Conservation (phyloP, 2,329 filamentous ascomycete species). For the Epichloe festucae region DNA sequence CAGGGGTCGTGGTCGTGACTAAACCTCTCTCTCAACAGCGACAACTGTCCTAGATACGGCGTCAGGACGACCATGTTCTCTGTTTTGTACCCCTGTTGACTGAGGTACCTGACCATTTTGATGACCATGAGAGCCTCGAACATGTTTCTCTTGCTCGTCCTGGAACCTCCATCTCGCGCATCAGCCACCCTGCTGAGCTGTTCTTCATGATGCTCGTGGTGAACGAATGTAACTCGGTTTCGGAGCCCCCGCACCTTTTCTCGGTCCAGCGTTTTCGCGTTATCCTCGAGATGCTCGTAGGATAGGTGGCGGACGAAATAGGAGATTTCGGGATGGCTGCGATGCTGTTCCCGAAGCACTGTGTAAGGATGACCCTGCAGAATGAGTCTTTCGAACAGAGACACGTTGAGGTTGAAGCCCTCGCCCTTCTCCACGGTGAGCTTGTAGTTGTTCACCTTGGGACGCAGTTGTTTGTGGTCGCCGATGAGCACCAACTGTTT, state of each 20-base stretch:
- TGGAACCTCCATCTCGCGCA: conserved; percentile 32
- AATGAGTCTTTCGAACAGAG: conserved; percentile 57
- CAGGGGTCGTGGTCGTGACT: conserved; percentile 46
- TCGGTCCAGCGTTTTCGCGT: conserved; percentile 32
- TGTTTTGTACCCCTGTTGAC: conserved; percentile 57
- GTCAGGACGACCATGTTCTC: conserved; percentile 55
- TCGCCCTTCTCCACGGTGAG: conserved; percentile 50
- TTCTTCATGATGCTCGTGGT: conserved; percentile 44
- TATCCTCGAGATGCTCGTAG: conserved; percentile 39
- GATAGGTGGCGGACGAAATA: conserved; percentile 48
- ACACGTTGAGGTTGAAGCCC: conserved; percentile 54
- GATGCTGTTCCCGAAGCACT: conserved; percentile 48
- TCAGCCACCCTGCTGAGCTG: conserved; percentile 30
- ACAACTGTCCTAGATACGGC: conserved; percentile 59
- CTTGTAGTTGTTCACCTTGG: conserved; percentile 48
- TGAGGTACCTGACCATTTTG: conserved; percentile 51
- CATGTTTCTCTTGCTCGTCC: conserved; percentile 42
- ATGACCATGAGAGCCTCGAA: conserved; percentile 57
- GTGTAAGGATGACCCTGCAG: conserved; percentile 37
- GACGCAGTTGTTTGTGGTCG: conserved; percentile 60
- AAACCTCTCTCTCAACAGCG: conserved; percentile 40
- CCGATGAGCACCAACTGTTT: conserved; percentile 59
- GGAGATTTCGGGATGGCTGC: conserved; percentile 58
- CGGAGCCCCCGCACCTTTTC: conserved; percentile 39
- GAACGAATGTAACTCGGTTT: conserved; percentile 48